phyloP scores from a whole-genome alignment of 805 yeast genomes.

The Lachancea fermentati region DNA sequence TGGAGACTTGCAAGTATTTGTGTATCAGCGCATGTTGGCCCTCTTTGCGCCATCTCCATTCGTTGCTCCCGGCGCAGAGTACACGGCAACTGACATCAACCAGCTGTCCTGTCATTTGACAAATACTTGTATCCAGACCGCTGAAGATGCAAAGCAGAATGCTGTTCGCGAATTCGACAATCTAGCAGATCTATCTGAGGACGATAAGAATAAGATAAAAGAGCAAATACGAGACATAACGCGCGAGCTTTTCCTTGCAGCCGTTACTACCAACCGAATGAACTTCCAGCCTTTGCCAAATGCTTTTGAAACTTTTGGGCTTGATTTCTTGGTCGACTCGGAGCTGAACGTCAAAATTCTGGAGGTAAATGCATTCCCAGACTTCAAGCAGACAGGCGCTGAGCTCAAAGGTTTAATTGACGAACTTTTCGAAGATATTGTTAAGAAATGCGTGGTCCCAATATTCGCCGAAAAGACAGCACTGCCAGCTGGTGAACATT shows the following conservation, averaged over 20 bases:
- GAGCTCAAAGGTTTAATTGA: constrained; percentile 60
- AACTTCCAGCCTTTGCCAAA: constrained; percentile 78
- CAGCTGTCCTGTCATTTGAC: constrained; percentile 77
- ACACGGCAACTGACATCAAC: constrained; percentile 29
- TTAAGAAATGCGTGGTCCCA: constrained; percentile 45
- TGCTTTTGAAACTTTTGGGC: constrained; percentile 83
- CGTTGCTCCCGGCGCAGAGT: constrained; percentile 27
- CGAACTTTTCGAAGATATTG: constrained; percentile 57
- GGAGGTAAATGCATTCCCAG: constrained; percentile 93
- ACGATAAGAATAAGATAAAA: constrained; percentile 39
- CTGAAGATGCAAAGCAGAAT: constrained; percentile 33
- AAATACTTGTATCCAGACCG: constrained; percentile 83
- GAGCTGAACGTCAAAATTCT: constrained; percentile 52
- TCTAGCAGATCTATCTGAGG: constrained; percentile 39
- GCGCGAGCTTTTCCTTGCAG: constrained; percentile 74
- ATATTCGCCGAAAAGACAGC: constrained; percentile 28
- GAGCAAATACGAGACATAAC: constrained; percentile 55
- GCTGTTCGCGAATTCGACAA: constrained; percentile 63
- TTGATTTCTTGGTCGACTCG: constrained; percentile 74
- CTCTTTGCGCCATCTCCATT: constrained; percentile 66
- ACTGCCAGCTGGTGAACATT: constrained; percentile 14
- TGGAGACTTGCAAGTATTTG: constrained; percentile 73
- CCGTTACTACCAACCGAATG: constrained; percentile 70
- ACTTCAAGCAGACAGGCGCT: constrained; percentile 91
- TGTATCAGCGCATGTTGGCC: constrained; percentile 73